Evolutionary conservation across 148 eudicot species (phyloP), one percentile per base, ranked within the genome.

Genomic region (Vaccinium darrowii): DNA sequence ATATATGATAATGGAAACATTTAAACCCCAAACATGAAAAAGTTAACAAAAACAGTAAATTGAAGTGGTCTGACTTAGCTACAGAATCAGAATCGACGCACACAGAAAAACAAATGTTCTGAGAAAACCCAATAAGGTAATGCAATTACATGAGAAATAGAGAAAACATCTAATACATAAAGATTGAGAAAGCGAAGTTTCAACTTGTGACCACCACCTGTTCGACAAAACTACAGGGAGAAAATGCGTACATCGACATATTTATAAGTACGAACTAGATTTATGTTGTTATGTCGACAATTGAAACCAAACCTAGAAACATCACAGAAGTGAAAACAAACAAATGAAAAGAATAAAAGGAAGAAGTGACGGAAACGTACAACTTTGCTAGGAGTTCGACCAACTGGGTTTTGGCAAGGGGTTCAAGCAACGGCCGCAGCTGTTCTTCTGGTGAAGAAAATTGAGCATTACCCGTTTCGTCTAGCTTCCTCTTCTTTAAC

Each of bases 401-500:
- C 81, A 93, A 85, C 84, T 90, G 94, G 85, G 89, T 79, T 87
- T 93, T 93, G 82, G 91, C 88, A 13, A 93, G 93, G 39, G 94
- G 93, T 33, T 93, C 94, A 75, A 93, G 90, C 76, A 93, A 87
- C 69, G 86, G 87, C 75, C 93, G 92, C 81, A 93, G 81, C 57
- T 90, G 84, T 78, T 89, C 88, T 52, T 81, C 88, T n/a, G 91
- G 75, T 8, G 87, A 49, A 8, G 63, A 65, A 58, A 54, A 52
- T 58, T 86, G 83, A 80, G 83, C 87, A 80, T 89, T 88, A 8
- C 81, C 88, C 10, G 52, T 30, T 15, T 88, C 93, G 1, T 90
- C 93, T 4, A 91, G 87, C 90, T 91, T 93, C 82, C 95, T 90
- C 86, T 93, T 93, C 91, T 93, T 93, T 54, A 81, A 14, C 33